phyloP scores from a whole-genome alignment of 805 yeast genomes.

The Kluyveromyces wickerhamii region DNA sequence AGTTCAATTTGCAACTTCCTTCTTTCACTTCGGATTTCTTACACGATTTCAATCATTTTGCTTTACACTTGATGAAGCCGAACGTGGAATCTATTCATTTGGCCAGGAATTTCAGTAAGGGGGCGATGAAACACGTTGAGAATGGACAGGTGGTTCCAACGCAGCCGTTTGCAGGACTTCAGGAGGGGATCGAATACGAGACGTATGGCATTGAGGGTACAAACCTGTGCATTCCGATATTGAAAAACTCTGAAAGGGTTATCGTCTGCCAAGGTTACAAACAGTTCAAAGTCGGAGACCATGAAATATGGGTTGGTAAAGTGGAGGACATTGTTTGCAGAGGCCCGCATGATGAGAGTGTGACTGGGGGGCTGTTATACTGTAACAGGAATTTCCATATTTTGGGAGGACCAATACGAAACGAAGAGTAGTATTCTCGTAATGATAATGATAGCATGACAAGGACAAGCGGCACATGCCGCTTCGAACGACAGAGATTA shows the following conservation, averaged over 20 bases:
- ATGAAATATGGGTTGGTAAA: slow-evolving; percentile 84
- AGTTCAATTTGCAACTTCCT: slow-evolving; percentile 82
- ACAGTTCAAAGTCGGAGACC: slow-evolving; percentile 62
- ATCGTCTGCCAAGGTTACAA: slow-evolving; percentile 51
- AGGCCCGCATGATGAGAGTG: slow-evolving; percentile 18
- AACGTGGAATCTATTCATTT: slow-evolving; percentile 43
- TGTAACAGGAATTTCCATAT: slow-evolving; percentile 55
- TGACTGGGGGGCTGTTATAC: slow-evolving; percentile 59
- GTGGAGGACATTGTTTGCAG: slow-evolving; percentile 47
- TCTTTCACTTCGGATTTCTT: slow-evolving; percentile 67
- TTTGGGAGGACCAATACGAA: slow-evolving; percentile 32
- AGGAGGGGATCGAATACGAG: slow-evolving; percentile 28
- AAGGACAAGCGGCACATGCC: too few relatives aligned
- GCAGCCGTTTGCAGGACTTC: slow-evolving; percentile 46
- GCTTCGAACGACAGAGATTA: too few relatives aligned
- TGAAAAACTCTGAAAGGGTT: slow-evolving; percentile 49
- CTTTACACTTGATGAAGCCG: slow-evolving; percentile 71
- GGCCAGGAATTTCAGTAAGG: slow-evolving; percentile 60
- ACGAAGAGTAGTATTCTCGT: too few relatives aligned
- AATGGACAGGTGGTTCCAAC: slow-evolving; percentile 28
- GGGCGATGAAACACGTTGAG: slow-evolving; percentile 31
- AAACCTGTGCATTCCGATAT: slow-evolving; percentile 41
- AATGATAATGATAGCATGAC: too few relatives aligned
- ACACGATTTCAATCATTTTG: slow-evolving; percentile 51
- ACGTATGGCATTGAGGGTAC: slow-evolving; percentile 21